Percentiles rank a stretch among this genome's conserved stretches.
These are phyloP conservation scores for Drechslerella stenobrocha DNA, from an alignment of 2,329 filamentous ascomycete species.

Conservation along the genomic window DNA sequence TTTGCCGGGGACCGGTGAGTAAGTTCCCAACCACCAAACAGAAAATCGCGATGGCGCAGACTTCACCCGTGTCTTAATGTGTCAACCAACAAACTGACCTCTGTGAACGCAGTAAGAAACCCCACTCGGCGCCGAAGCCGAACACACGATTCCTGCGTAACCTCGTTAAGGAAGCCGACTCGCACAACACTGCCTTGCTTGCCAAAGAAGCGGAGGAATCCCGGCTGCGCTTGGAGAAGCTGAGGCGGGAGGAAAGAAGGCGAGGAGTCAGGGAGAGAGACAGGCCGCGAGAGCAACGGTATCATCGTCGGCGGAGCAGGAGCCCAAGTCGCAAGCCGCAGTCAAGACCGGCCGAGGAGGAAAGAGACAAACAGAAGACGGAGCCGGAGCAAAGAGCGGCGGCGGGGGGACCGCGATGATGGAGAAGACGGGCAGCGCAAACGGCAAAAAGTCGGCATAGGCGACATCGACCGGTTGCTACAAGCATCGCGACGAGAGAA, in stretches of 20 bases:
- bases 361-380: constrained; percentile 28
- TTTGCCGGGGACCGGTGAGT: constrained; percentile 63
- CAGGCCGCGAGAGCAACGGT: constrained; percentile 56
- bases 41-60: background rate
- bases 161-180: constrained; percentile 84
- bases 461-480: constrained; percentile 34
- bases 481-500: constrained; percentile 41
- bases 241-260: constrained; percentile 61
- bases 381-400: constrained; percentile 13
- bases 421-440: constrained; percentile 23
- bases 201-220: constrained; percentile 83
- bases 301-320: constrained; percentile 21
- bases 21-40: constrained; percentile 5
- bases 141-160: constrained; percentile 88
- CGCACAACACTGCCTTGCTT: constrained; percentile 82
- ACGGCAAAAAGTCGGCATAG: constrained; percentile 34
- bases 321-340: constrained; percentile 34
- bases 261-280: constrained; percentile 27
- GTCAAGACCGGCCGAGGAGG: constrained; percentile 26
- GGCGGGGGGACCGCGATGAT: constrained; percentile 13
- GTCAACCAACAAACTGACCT: too few relatives aligned
- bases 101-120: constrained; percentile 58
- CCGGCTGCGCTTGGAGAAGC: constrained; percentile 67
- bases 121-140: constrained; percentile 68
- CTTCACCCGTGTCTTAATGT: too few relatives aligned